Base-by-base conservation (phyloP, 495 filamentous ascomycete species). In the Podospora fimiseda region DNA sequence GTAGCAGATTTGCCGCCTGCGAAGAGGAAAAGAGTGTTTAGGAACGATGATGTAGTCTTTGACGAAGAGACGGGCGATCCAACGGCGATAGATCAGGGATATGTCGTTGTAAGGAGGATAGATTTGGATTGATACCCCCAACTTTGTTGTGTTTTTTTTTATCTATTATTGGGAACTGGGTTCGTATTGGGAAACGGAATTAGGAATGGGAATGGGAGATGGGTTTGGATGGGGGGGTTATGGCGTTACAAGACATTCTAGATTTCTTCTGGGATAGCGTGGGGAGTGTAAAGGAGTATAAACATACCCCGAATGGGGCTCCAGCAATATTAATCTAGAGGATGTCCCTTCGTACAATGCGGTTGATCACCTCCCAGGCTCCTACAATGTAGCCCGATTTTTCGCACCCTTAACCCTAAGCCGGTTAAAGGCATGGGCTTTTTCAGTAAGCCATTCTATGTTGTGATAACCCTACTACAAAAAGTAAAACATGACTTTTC, bases 1-100 rank as follows among this genome's bases (percentile, higher is more conserved):
- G 66, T 60, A 2, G 60, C 62, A 27, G 53, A 60, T 13, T 39
- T 45, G 14, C 41, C 44, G 8, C 52, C 60, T 8, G 60, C 61
- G 11, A 66, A 65, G 55, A 57, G 64, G 38, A 57, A 61, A 27
- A 64, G 65, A 4, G 38, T 56, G 19, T 65, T 63, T 52, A 58
- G 48, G 20, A 65, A 59, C 57, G 70, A 75, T 55, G 67, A 72
- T 0, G 55, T 60, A 13, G 56, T 62, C 14, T 72, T 66, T 38
- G 69, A 69, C 43, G 74, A 77, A 55, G 74, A 77, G 56, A 55
- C 49, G 0, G 74, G 68, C 0, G 67, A 74, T 38, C 66, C 71
- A 15, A 45, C 51, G 0, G 48, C 66, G 3, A 58, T 77, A 18
- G 66, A 72, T 42, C 65, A 68, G 43, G 74, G 74, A 2, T 77